Percentiles rank a stretch among this genome's conserved stretches.
phyloP scores from a whole-genome alignment of 192 early-diverging fungal species.

The Backusella morwellensis region DNA sequence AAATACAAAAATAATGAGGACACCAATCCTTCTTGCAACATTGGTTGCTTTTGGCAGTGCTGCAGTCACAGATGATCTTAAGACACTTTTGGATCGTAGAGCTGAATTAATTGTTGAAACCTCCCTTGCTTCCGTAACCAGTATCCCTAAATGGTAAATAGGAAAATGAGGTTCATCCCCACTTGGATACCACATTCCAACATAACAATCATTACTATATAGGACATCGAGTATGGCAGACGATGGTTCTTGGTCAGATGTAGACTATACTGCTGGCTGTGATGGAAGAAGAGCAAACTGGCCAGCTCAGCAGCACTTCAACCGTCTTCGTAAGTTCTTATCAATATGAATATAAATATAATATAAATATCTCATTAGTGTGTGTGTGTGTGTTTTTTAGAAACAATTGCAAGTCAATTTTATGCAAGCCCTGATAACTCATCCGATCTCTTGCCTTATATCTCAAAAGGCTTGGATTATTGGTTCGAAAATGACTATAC shows the following conservation, averaged over 20 bases:
- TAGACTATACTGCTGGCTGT: slow-evolving; percentile 27
- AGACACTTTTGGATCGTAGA: neutral
- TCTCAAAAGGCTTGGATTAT: slow-evolving; percentile 17
- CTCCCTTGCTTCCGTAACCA: neutral
- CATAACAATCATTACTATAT: neutral
- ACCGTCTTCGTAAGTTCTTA: slow-evolving; percentile 11
- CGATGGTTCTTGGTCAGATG: slow-evolving; percentile 24
- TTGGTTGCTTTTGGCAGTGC: neutral
- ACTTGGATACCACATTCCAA: neutral
- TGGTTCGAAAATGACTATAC: slow-evolving; percentile 25
- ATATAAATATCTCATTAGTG: neutral
- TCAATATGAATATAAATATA: neutral
- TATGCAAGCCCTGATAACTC: slow-evolving; percentile 3
- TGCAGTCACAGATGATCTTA: neutral
- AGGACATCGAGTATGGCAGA: neutral
- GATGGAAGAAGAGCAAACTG: slow-evolving; percentile 26
- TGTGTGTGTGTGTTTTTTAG: neutral
- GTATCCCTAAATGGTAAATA: neutral
- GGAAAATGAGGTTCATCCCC: neutral
- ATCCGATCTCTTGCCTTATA: slow-evolving; percentile 4
- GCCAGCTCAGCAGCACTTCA: slow-evolving; percentile 25
- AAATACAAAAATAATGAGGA: neutral
- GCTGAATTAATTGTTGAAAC: neutral
- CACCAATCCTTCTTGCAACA: neutral
- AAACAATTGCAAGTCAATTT: slow-evolving; percentile 16